Evolutionary conservation across 139 green algal species (phyloP), one percentile per base, ranked within the genome.

Genomic region (Chlamydomonas asymmetrica): DNA sequence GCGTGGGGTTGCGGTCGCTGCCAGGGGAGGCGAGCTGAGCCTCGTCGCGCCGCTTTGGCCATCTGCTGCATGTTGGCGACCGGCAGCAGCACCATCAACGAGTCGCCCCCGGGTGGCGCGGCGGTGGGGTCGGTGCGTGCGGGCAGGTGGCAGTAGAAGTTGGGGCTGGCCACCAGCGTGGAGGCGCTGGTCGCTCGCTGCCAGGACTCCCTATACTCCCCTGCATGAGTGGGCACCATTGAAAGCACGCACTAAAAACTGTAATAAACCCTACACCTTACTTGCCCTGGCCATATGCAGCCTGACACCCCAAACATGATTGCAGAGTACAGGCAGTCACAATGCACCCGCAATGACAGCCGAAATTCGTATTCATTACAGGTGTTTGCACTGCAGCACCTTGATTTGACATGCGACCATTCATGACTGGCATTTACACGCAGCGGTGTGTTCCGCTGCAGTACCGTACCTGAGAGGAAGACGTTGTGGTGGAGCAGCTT

Each of bases 61-160:
- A 81, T 39, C 85, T 96, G 74, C 63, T 90, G 79, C 38, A 92
- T 84, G 86, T 96, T 94, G 23, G 89, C 91, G 2, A 95, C 85
- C 0, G 91, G 91, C 71, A 95, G 78, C 67, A 95, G 80, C 75
- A 93, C 85, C 72, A 78, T 78, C 29, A 77, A 6, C 9, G 22
- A 41, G 57, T 77, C 71, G 41, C 8, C 16, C 32, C 71, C 71
- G 4, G 62, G 27, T 3, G 91, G 91, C 6, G 89, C 93, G 5
- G 90, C 91, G 20, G 85, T 84, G n/a, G 87, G 84, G 84, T 97
- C 93, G 32, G 93, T 96, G 40, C 89, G 82, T 9, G 61, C 68
- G 29, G 93, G 93, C 20, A 74, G 77, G 65, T 94, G 89, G 23
- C 93, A 80, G 80, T 97, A 97, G 74, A 97, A 97, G 85, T 97